These are phyloP conservation scores for Fraxinus ornus DNA, from an alignment of 305 asterid genomes.

Conservation along the genomic window DNA sequence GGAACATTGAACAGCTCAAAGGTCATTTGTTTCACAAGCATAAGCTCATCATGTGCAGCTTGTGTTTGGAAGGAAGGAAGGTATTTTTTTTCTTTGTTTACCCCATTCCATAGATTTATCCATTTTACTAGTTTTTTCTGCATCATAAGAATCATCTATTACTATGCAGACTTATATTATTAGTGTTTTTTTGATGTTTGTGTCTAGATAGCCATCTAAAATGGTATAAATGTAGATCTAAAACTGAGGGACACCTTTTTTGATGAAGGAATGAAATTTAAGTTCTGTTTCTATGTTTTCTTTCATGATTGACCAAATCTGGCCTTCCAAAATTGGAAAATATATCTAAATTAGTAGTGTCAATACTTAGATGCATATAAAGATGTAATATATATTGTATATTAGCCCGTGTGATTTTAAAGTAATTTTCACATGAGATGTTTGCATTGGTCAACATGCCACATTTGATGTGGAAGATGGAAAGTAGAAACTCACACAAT, in stretches of 20 bases:
- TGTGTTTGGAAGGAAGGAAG: constrained; percentile 99
- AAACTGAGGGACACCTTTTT: not conserved
- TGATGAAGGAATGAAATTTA: not conserved
- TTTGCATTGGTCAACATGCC: not conserved
- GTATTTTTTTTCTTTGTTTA: constrained; percentile 30
- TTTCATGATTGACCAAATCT: not conserved
- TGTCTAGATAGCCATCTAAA: not conserved
- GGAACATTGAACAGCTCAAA: constrained; percentile 90
- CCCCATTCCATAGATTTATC: not conserved
- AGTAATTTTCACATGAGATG: not conserved
- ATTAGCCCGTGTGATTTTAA: not conserved
- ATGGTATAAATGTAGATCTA: not conserved
- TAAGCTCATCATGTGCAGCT: constrained; percentile 78
- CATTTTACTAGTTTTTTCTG: not conserved
- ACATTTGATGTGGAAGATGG: not conserved
- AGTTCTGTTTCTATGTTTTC: not conserved
- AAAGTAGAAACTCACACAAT: not conserved
- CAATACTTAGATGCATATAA: not conserved
- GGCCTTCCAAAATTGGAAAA: not conserved
- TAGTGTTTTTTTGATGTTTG: not conserved
- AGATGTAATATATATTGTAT: not conserved
- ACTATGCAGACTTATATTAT: not conserved
- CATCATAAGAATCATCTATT: not conserved
- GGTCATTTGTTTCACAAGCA: constrained; percentile 88
- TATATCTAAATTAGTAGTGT: not conserved